Evolutionary conservation across 352 stramenopile genomes (phyloP).

Genomic region (Elongisporangium prolatum): DNA sequence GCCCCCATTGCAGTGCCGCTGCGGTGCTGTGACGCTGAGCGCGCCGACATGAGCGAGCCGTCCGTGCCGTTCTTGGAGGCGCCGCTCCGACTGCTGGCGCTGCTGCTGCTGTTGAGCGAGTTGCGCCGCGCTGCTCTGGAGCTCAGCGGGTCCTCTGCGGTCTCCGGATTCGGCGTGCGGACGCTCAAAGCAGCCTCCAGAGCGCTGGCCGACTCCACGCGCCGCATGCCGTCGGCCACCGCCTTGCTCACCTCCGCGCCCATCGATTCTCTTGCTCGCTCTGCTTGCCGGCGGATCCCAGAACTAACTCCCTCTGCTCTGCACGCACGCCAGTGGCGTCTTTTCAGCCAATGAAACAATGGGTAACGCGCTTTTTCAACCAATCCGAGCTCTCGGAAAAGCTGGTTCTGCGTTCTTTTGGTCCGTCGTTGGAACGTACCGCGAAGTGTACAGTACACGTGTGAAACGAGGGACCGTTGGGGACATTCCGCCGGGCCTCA

Average conservation of each 20-base stretch:
- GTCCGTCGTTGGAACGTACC: not conserved
- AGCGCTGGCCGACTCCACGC: not conserved
- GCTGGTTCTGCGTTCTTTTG: not conserved
- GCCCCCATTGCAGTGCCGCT: not conserved
- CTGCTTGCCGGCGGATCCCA: not conserved
- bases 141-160: slow-evolving; percentile 4
- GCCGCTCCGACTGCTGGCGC: slow-evolving; percentile 4
- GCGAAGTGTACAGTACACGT: not conserved
- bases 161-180: not conserved
- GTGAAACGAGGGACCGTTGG: not conserved
- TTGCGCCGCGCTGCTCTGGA: not conserved
- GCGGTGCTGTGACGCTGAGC: not conserved
- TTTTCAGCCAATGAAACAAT: not conserved
- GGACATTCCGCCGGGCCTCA: not conserved
- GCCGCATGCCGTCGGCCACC: not conserved
- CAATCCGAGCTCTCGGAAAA: not conserved
- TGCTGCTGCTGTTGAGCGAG: not conserved
- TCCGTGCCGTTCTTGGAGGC: slow-evolving; percentile 5
- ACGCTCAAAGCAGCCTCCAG: not conserved
- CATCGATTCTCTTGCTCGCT: not conserved
- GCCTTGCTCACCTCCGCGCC: not conserved
- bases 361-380: not conserved
- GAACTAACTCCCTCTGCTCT: not conserved
- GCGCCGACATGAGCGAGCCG: not conserved
- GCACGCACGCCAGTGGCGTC: not conserved